A percentile compares a stretch with the other conserved stretches of the same genome.
Evolutionary conservation across 2,329 filamentous ascomycete genomes (phyloP).

Genomic region (Gliomastix tumulicola): DNA sequence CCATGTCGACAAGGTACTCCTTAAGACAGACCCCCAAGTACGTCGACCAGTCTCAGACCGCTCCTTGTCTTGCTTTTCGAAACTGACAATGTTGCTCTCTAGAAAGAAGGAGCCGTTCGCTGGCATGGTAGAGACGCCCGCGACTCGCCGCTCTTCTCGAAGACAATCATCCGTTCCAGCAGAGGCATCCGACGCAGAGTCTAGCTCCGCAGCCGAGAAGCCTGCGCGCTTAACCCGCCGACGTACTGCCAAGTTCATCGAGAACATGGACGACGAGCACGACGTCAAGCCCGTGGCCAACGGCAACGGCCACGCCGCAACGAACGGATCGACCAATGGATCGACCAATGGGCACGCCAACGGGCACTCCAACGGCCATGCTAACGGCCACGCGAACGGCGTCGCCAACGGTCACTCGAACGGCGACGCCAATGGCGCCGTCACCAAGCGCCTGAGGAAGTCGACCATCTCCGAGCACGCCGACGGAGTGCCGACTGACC

Average conservation of each 20-base stretch:
- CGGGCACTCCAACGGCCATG: conserved; percentile 11
- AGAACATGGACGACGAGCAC: conserved; percentile 40
- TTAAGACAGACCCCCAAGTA: conserved; percentile 29
- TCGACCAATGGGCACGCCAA: conserved; percentile 6
- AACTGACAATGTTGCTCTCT: background rate
- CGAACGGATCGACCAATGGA: conserved; percentile 20
- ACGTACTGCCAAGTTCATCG: conserved; percentile 42
- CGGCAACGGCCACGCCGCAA: conserved; percentile 18
- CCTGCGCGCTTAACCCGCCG: conserved; percentile 30
- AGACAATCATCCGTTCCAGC: conserved; percentile 41
- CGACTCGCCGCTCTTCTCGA: conserved; percentile 32
- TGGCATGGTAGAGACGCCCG: conserved; percentile 53
- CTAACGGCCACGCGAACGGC: conserved; percentile 24
- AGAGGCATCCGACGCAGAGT: conserved; percentile 38
- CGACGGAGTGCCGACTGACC: too few relatives aligned
- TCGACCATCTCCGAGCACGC: too few relatives aligned
- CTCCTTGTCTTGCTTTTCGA: background rate
- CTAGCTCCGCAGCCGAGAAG: conserved; percentile 40
- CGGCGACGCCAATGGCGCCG: conserved; percentile 1
- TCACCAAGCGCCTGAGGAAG: conserved; percentile 10
- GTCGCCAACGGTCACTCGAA: conserved; percentile 7
- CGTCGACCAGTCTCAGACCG: conserved; percentile 7
- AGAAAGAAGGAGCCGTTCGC: conserved; percentile 57
- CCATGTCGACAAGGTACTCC: conserved; percentile 29
- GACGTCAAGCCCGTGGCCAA: conserved; percentile 18